phyloP scores from a whole-genome alignment of 805 yeast genomes.

The Saccharomycopsis selenospora region DNA sequence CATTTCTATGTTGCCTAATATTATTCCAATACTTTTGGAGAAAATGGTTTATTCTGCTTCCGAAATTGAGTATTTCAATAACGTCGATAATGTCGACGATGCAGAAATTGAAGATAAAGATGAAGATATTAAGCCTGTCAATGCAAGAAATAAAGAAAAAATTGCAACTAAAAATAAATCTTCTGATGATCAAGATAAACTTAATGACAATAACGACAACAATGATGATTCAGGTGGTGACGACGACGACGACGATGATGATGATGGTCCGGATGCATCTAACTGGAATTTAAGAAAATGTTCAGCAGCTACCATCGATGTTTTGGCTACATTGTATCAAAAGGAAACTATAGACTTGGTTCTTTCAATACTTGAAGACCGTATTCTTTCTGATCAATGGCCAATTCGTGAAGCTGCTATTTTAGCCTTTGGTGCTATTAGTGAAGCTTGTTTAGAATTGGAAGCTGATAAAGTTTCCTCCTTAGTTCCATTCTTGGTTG shows the following conservation, averaged over 20 bases:
- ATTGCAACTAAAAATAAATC: constrained; percentile 27
- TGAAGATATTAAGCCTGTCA: constrained; percentile 81
- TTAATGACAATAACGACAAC: constrained; percentile 23
- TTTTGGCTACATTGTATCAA: constrained; percentile 63
- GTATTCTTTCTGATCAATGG: constrained; percentile 71
- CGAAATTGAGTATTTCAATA: constrained; percentile 58
- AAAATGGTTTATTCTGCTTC: constrained; percentile 87
- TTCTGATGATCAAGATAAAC: constrained; percentile 24
- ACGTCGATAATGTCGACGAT: constrained; percentile 67
- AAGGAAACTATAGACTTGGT: constrained; percentile 56
- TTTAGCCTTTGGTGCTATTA: constrained; percentile 90
- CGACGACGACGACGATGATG: constrained; percentile 68
- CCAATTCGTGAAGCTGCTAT: constrained; percentile 89
- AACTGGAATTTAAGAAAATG: constrained; percentile 93
- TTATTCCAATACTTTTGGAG: constrained; percentile 70
- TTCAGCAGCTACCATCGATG: constrained; percentile 87
- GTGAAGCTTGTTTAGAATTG: constrained; percentile 75
- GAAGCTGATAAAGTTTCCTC: constrained; percentile 69
- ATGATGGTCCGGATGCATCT: constrained; percentile 55
- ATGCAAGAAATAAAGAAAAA: constrained; percentile 55
- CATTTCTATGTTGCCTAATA: constrained; percentile 47
- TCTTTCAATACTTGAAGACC: constrained; percentile 68
- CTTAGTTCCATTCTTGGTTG: constrained; percentile 77
- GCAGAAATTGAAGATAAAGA: constrained; percentile 72
- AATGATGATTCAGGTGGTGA: constrained; percentile 47